These are phyloP conservation scores for Xanthoconium separans DNA, from an alignment of 1,284 basidiomycete genomes.

Conservation along the genomic window DNA sequence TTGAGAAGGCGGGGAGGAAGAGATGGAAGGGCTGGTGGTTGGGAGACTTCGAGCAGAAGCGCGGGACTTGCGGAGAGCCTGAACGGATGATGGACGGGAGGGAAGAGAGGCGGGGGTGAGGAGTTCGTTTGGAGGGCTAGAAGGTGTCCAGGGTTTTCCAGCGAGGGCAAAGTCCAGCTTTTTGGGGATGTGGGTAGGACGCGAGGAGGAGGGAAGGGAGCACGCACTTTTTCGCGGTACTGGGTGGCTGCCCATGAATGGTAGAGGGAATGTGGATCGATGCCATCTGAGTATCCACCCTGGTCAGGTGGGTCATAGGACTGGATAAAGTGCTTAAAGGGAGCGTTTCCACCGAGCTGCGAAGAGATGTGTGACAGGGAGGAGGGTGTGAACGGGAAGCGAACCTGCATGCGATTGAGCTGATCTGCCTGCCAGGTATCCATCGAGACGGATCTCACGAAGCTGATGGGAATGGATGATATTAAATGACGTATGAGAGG, in stretches of 20 bases:
- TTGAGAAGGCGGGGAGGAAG: constrained; percentile 27
- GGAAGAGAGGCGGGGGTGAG: constrained; percentile 38
- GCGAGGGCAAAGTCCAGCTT: constrained; percentile 72
- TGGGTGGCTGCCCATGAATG: constrained; percentile 90
- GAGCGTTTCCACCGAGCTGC: constrained; percentile 82
- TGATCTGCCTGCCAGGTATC: constrained; percentile 94
- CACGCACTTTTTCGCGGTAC: constrained; percentile 82
- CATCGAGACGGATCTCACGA: constrained; percentile 93
- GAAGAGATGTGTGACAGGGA: constrained; percentile 15
- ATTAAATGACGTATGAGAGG: background rate
- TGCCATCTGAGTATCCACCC: constrained; percentile 72
- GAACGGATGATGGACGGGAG: constrained; percentile 59
- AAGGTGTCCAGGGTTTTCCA: constrained; percentile 70
- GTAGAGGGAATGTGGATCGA: constrained; percentile 79
- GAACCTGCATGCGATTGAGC: constrained; percentile 85
- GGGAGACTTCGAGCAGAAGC: constrained; percentile 55
- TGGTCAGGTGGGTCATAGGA: constrained; percentile 68
- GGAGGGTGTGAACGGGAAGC: constrained; percentile 18
- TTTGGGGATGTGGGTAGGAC: constrained; percentile 9
- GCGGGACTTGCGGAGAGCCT: constrained; percentile 76
- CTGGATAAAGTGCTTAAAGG: constrained; percentile 77
- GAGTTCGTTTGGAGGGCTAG: constrained; percentile 53
- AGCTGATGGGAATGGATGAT: constrained; percentile 47
- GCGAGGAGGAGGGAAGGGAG: background rate
- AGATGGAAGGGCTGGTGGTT: background rate